phyloP scores from a whole-genome alignment of 2,329 filamentous ascomycete species.

The Aspergillus pseudonomiae region DNA sequence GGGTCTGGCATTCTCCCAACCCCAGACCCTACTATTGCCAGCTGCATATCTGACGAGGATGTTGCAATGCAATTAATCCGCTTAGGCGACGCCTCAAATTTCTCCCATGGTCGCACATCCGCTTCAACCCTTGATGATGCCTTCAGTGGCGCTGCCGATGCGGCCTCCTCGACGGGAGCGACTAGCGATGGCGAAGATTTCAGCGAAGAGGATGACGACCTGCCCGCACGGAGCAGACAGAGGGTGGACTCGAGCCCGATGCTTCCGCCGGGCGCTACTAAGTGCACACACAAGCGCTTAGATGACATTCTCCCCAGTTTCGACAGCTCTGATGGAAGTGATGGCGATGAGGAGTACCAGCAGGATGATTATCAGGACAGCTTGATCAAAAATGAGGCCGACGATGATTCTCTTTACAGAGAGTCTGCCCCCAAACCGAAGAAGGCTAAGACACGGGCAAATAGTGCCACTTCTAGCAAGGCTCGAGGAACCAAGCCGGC shows the following conservation, averaged over 20 bases:
- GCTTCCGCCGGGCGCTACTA: conserved; percentile 49
- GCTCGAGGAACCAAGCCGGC: conserved; percentile 33
- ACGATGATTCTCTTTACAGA: conserved; percentile 45
- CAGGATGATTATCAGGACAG: conserved; percentile 57
- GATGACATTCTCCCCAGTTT: conserved; percentile 59
- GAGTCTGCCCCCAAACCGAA: conserved; percentile 49
- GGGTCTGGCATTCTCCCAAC: conserved; percentile 75
- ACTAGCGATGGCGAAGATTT: conserved; percentile 73
- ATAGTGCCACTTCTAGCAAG: conserved; percentile 35
- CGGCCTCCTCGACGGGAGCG: conserved; percentile 79
- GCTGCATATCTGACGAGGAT: conserved; percentile 97
- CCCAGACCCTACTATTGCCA: conserved; percentile 94
- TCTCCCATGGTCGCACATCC: conserved; percentile 89
- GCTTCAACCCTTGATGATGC: conserved; percentile 92
- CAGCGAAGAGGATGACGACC: conserved; percentile 65
- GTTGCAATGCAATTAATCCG: conserved; percentile 97
- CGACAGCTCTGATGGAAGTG: conserved; percentile 63
- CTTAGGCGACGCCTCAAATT: conserved; percentile 88
- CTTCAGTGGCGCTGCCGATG: conserved; percentile 86
- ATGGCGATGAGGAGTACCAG: conserved; percentile 58
- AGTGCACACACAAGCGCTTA: conserved; percentile 52
- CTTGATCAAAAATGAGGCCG: conserved; percentile 58
- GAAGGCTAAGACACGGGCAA: conserved; percentile 56
- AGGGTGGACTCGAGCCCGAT: conserved; percentile 45
- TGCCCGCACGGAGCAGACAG: conserved; percentile 48